Conservation (phyloP, 441 rosid species). For the Erodium trifolium region DNA sequence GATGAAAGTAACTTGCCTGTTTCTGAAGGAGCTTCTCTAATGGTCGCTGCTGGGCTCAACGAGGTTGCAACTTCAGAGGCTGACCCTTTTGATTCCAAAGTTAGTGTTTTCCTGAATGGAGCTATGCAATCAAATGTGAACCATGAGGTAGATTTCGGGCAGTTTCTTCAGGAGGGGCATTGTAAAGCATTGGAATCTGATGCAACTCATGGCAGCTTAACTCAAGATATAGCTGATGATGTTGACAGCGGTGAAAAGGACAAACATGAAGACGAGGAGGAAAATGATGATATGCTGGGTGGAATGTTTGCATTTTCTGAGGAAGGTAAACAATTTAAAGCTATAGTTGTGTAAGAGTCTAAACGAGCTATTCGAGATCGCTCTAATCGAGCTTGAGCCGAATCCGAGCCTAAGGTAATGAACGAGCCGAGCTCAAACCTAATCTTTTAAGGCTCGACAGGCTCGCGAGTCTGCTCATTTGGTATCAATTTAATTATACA, state of each 20-base stretch:
- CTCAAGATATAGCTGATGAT: conserved; percentile 26
- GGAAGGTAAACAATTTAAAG: conserved; percentile 43
- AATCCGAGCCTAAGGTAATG: too few species aligned
- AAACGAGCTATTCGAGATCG: too few species aligned
- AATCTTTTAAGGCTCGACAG: too few species aligned
- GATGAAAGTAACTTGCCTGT: conserved; percentile 34
- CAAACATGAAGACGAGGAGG: conserved; percentile 50
- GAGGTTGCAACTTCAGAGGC: too few species aligned
- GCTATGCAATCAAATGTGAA: conserved; percentile 20
- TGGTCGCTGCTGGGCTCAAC: too few species aligned
- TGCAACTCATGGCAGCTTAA: conserved; percentile 18
- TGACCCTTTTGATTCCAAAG: conserved; percentile 38
- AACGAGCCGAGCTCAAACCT: too few species aligned
- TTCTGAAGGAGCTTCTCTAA: conserved; percentile 12
- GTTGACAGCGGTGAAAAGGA: conserved; percentile 42
- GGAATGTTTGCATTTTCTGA: conserved; percentile 86
- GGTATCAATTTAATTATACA: too few species aligned
- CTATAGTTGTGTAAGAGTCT: too few species aligned
- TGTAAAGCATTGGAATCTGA: conserved; percentile 32
- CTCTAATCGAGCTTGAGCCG: too few species aligned
- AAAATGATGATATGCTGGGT: conserved; percentile 71
- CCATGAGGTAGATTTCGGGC: conserved; percentile 48
- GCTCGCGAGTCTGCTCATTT: too few species aligned
- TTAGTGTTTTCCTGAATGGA: conserved; percentile 41
- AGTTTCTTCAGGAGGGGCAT: conserved; percentile 55